Evolutionary conservation across 192 early-diverging fungal species (phyloP), one percentile per base, ranked within the genome.

Genomic region (Rhizophagus clarus): DNA sequence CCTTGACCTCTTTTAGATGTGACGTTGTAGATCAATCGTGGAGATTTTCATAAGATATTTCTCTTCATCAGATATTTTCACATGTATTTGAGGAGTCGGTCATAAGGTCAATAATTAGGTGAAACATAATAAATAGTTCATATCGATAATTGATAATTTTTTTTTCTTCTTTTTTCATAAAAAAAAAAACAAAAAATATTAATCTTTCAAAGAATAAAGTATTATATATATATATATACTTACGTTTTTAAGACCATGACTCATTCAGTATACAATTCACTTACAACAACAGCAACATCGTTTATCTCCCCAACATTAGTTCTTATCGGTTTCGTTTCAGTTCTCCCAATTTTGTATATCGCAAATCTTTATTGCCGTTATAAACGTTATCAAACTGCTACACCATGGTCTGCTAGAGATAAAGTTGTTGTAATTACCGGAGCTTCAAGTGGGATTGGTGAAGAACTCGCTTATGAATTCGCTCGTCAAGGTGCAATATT

Each of bases 371-470:
- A 45, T 40, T 14, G n/a, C 4, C 75, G 75, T 64, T 22, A 42
- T 17, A 14, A 40, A 77, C 29, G 75, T 22, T 22, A 42, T 8
- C 32, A 26, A 42, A 24, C 29, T 3, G 60, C 75, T 5, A 17
- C 29, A 32, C 75, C 75, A 31, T 77, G 75, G 75, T 9, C 24
- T 6, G 2, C 14, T 14, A 22, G 14, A 20, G 26, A 47, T 1
- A 77, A 77, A 45, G 61, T 77, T 24, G 22, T 77, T 15, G 20
- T 77, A 22, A 77, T 77, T 17, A 93, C 92, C 49, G 93, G 93
- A 11, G 92, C 93, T 31, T 88, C 88, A 31, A 85, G 90, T 6
- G 93, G 93, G 49, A 95, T 94, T 56, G 94, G 94, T 68, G 86
- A 88, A 77, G 91, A 92, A n/a, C 86, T 85, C 26, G 94, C 94